A percentile compares a stretch with the other conserved stretches of the same genome.
These are phyloP conservation scores for Starmerella bombicola DNA, from an alignment of 805 yeast species.

Conservation along the genomic window DNA sequence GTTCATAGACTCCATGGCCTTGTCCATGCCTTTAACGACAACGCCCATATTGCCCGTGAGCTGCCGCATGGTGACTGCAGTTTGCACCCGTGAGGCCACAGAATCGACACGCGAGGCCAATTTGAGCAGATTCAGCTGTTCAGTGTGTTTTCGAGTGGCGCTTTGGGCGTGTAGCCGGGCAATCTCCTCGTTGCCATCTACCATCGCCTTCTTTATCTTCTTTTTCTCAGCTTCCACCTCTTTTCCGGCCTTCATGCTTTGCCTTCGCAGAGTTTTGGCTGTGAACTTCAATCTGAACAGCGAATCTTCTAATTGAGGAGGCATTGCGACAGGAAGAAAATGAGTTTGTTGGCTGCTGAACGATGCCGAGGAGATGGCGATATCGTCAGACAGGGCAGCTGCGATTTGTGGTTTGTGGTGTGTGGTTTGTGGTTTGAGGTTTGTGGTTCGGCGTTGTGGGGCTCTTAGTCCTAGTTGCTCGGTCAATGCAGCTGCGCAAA, in stretches of 20 bases:
- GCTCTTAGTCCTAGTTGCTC: too few species aligned
- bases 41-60: constrained; percentile 89
- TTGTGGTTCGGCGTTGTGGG: too few species aligned
- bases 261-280: constrained; percentile 81
- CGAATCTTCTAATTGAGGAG: constrained; percentile 24
- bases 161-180: constrained; percentile 91
- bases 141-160: constrained; percentile 85
- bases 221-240: constrained; percentile 81
- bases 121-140: constrained; percentile 65
- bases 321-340: too few species aligned
- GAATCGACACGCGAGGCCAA: constrained; percentile 88
- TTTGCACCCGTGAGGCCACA: constrained; percentile 88
- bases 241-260: constrained; percentile 79
- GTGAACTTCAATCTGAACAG: constrained; percentile 47
- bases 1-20: constrained; percentile 90
- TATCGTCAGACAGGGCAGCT: too few species aligned
- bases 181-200: constrained; percentile 77
- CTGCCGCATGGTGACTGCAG: constrained; percentile 94
- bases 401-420: too few species aligned
- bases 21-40: constrained; percentile 92
- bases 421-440: too few species aligned
- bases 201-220: constrained; percentile 77
- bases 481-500: too few species aligned
- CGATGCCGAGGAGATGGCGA: too few species aligned
- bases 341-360: too few species aligned